Base-by-base conservation (phyloP, 345 rosid genomes). In the Arabidopsis arenosa region DNA sequence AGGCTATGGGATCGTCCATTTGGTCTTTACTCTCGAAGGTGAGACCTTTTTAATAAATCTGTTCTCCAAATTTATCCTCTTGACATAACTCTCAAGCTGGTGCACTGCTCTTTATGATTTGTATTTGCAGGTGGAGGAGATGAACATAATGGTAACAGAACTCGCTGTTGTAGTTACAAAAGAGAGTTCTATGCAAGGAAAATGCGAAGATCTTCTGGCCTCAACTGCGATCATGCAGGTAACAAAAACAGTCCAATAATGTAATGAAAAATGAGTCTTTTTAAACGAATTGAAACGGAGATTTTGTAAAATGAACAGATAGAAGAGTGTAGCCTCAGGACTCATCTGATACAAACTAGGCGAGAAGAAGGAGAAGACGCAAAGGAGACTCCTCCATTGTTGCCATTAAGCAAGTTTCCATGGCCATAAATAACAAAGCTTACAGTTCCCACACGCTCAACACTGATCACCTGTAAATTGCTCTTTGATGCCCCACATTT, bases 141-240 rank as follows among this genome's bases (percentile, higher is more conserved):
- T 86, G 87, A 90, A 87, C 64, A 75, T 54, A 51, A 80, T 84
- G 86, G 88, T 87, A 59, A 83, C 89, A 18, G 91, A 92, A 72
- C 91, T 92, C 68, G 97, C 92, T 39, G 64, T 60, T 70, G 81
- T 85, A 73, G 85, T 82, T 41, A 83, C 85, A 48, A 81, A 72
- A 65, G 98, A 90, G 85, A 85, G 80, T 74, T 79, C 83, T 56
- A 83, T 87, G 90, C 90, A 92, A 72, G 89, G 63, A 14, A 85
- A 89, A 64, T 92, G 93, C 43, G 90, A 95, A 86, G 80, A 84
- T 76, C 82, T 95, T 49, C 73, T 95, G 75, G 86, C 86, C 64
- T 85, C 93, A 39, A 81, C 89, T 2, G 87, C 89, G 39, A 83
- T 83, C 49, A 75, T 84, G 88, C 96, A 92, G 97, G 99, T 92